A percentile compares a stretch with the other conserved stretches of the same genome.
phyloP scores from a whole-genome alignment of 139 green algal genomes.

The Zygnema circumcarinatum region DNA sequence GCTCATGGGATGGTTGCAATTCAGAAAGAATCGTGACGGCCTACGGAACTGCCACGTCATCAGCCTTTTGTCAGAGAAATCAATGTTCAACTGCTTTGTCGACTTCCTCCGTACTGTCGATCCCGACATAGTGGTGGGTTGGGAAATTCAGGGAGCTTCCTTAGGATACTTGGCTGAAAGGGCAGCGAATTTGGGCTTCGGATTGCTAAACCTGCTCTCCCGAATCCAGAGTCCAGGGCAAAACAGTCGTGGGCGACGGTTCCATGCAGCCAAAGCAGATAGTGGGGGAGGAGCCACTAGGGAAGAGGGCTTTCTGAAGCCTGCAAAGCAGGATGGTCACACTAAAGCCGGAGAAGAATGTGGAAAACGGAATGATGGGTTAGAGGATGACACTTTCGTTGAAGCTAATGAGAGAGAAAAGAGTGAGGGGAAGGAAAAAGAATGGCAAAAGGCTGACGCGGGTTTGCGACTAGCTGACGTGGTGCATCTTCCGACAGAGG shows the following conservation, averaged over 20 bases:
- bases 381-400: neutral
- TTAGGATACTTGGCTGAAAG: constrained; percentile 90
- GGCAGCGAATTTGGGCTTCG: constrained; percentile 60
- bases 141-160: constrained; percentile 83
- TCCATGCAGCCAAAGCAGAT: too few relatives aligned
- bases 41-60: neutral
- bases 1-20: too few relatives aligned
- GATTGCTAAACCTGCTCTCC: constrained; percentile 73
- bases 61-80: neutral
- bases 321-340: neutral
- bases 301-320: neutral
- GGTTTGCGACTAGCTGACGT: neutral
- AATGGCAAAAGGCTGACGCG: neutral
- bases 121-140: constrained; percentile 91
- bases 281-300: neutral
- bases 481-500: neutral
- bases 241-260: too few relatives aligned
- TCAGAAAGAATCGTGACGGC: neutral
- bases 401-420: neutral
- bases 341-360: neutral
- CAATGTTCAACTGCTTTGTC: constrained; percentile 76
- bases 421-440: neutral
- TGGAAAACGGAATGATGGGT: neutral
- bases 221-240: constrained; percentile 55
- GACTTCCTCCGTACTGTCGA: constrained; percentile 75